Evolutionary conservation across 2,329 filamentous ascomycete species (phyloP).

Genomic region (Fusarium piperis): DNA sequence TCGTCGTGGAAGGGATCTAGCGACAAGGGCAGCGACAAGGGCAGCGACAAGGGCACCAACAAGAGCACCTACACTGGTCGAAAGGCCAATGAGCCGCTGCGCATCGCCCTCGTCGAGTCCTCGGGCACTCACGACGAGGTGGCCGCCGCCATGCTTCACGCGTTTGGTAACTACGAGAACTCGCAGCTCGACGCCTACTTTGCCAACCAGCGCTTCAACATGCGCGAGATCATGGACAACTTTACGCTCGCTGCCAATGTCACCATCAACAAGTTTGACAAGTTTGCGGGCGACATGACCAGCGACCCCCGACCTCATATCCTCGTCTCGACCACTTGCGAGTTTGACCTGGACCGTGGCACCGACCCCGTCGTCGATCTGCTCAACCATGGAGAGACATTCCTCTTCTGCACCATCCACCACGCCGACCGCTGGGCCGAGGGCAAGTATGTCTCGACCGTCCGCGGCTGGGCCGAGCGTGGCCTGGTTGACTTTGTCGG

Average conservation of each 20-base stretch:
- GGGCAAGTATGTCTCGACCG: constrained; percentile 34
- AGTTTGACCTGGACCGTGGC: constrained; percentile 36
- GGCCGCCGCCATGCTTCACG: constrained; percentile 38
- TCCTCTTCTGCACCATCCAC: constrained; percentile 43
- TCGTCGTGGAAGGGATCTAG: constrained; percentile 29
- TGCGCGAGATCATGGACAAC: constrained; percentile 40
- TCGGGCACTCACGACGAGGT: constrained; percentile 43
- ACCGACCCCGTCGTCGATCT: constrained; percentile 30
- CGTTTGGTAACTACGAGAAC: constrained; percentile 37
- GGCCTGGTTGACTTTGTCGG: constrained; percentile 39
- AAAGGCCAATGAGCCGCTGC: constrained; percentile 29
- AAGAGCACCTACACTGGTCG: background rate
- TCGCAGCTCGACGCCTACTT: constrained; percentile 37
- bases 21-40: background rate
- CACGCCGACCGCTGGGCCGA: constrained; percentile 41
- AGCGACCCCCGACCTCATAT: constrained; percentile 32
- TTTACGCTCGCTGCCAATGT: constrained; percentile 37
- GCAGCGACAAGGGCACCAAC: background rate
- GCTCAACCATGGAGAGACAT: constrained; percentile 32
- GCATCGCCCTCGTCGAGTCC: constrained; percentile 41
- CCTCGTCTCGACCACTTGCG: constrained; percentile 44
- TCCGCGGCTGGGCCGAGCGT: constrained; percentile 31
- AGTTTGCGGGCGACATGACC: constrained; percentile 23
- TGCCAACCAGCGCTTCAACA: constrained; percentile 39
- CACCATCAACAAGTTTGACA: constrained; percentile 21